Percentiles rank a stretch among this genome's conserved stretches.
Conservation (phyloP, 2,329 filamentous ascomycete genomes). For the Cercospora beticola region DNA sequence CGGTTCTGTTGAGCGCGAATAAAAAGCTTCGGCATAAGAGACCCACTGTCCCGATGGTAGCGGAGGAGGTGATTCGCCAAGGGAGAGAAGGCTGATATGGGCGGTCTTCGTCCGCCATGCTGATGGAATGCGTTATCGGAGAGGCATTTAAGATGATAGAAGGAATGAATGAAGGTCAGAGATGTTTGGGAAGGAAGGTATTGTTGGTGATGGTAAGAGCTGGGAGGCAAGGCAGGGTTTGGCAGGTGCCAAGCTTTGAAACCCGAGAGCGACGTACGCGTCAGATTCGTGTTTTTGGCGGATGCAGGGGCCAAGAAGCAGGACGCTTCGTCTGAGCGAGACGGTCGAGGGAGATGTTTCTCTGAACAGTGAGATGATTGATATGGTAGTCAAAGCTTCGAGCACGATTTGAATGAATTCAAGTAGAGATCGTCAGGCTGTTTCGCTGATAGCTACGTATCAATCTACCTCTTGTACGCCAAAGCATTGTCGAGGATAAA, state of each 20-base stretch:
- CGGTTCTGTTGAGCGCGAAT: constrained; percentile 69
- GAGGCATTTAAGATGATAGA: constrained; percentile 1
- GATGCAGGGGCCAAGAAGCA: neutral
- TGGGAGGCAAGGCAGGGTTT: neutral
- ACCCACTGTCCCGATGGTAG: constrained; percentile 72
- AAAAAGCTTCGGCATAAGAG: constrained; percentile 72
- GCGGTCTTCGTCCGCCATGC: constrained; percentile 46
- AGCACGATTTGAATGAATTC: neutral
- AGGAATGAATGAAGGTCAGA: neutral
- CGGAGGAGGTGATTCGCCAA: constrained; percentile 72
- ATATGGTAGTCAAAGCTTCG: neutral
- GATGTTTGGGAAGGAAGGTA: neutral
- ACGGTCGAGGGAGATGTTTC: neutral
- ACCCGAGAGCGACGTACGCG: neutral
- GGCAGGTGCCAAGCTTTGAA: neutral
- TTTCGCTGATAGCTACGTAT: neutral
- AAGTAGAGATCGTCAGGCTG: neutral
- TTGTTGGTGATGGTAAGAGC: neutral
- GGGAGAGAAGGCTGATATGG: constrained; percentile 59
- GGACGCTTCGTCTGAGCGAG: too few relatives aligned
- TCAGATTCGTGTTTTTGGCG: neutral
- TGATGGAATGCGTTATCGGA: neutral
- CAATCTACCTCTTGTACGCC: constrained; percentile 19
- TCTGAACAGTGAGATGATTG: neutral
- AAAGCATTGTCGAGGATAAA: constrained; percentile 41